Percentiles rank a stretch among this genome's conserved stretches.
Conservation (phyloP, 78 protist genomes). For the Thecamonas trahens region DNA sequence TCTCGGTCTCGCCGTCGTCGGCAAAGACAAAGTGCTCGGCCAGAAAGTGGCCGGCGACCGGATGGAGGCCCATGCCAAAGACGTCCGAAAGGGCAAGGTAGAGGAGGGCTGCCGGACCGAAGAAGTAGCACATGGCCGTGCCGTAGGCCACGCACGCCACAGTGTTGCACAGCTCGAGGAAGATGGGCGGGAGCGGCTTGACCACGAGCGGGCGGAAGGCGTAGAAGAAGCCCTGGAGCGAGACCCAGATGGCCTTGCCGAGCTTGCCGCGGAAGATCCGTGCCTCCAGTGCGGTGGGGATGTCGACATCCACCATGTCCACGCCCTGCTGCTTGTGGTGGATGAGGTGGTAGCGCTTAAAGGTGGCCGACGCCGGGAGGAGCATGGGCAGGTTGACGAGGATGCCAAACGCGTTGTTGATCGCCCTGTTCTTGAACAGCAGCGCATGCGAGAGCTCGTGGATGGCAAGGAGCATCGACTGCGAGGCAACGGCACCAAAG, state of each 20-base stretch:
- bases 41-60: slow-evolving; percentile 80
- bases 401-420: slow-evolving; percentile 45
- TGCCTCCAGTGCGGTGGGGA: slow-evolving; percentile 58
- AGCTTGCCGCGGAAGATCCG: slow-evolving; percentile 15
- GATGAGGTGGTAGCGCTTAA: slow-evolving; percentile 63
- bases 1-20: slow-evolving; percentile 77
- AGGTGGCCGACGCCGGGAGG: slow-evolving; percentile 58
- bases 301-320: slow-evolving; percentile 65
- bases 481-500: slow-evolving; percentile 57
- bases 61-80: slow-evolving; percentile 66
- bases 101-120: slow-evolving; percentile 39
- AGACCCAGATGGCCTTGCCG: slow-evolving; percentile 46
- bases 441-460: slow-evolving; percentile 67
- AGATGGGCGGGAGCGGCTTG: slow-evolving; percentile 25
- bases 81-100: slow-evolving; percentile 28
- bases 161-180: slow-evolving; percentile 32
- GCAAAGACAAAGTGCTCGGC: slow-evolving; percentile 65
- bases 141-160: slow-evolving; percentile 26
- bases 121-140: slow-evolving; percentile 8
- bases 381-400: slow-evolving; percentile 61
- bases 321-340: slow-evolving; percentile 60
- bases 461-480: slow-evolving; percentile 53
- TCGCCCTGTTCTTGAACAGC: slow-evolving; percentile 5
- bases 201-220: slow-evolving; percentile 65
- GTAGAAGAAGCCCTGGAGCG: slow-evolving; percentile 54